Percentiles rank a stretch among this genome's conserved stretches.
Evolutionary conservation across 352 stramenopile species (phyloP).

Genomic region (Globisporangium sylvaticum): DNA sequence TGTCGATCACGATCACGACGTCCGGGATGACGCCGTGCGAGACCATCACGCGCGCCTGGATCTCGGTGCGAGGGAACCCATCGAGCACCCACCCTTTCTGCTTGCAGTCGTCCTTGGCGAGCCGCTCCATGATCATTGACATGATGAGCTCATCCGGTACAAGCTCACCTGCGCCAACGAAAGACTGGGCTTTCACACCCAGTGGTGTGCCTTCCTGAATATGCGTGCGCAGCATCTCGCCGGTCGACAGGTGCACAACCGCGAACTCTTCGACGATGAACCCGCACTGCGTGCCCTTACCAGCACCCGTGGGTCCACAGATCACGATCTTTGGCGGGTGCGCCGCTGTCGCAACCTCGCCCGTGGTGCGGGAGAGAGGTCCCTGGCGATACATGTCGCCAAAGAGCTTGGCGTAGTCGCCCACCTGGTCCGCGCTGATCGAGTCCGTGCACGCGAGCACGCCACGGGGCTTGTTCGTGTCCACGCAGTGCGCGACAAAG

Average conservation of each 20-base stretch:
- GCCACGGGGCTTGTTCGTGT: conserved; percentile 23
- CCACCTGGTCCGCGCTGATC: conserved; percentile 36
- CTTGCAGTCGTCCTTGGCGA: conserved; percentile 85
- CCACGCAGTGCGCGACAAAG: conserved; percentile 45
- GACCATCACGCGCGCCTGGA: conserved; percentile 87
- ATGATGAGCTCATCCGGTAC: conserved; percentile 94
- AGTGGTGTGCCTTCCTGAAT: conserved; percentile 63
- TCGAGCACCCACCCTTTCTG: conserved; percentile 91
- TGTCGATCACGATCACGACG: conserved; percentile 89
- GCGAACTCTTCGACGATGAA: conserved; percentile 83
- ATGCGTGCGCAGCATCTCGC: conserved; percentile 89
- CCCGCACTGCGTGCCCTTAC: conserved; percentile 96
- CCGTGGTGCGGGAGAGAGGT: conserved; percentile 13
- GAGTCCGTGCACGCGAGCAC: conserved; percentile 51
- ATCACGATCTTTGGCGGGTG: conserved; percentile 75
- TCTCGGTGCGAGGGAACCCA: conserved; percentile 91
- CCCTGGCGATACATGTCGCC: conserved; percentile 54
- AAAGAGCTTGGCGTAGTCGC: conserved; percentile 54
- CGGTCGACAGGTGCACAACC: conserved; percentile 91
- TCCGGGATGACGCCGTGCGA: conserved; percentile 76
- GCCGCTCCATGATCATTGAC: conserved; percentile 70
- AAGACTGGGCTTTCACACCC: conserved; percentile 74
- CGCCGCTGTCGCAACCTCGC: neutral
- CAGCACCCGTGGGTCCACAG: conserved; percentile 87
- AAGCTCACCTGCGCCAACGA: conserved; percentile 84